These are phyloP conservation scores for Trametes cingulata DNA, from an alignment of 768 basidiomycete species.

Conservation along the genomic window DNA sequence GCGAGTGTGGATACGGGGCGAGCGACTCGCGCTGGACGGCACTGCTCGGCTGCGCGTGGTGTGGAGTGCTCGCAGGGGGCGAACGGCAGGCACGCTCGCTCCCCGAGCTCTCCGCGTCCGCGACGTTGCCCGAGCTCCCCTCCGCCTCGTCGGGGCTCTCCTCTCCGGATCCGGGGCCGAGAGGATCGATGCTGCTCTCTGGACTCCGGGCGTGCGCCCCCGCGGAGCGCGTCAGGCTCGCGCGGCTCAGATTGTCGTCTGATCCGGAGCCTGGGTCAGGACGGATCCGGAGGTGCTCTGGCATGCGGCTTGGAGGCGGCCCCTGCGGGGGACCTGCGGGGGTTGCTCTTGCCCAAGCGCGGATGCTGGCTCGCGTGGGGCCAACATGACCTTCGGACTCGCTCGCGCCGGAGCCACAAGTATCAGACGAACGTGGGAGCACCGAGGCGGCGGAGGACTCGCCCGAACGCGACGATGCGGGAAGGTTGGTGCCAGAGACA, in stretches of 20 bases:
- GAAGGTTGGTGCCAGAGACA: neutral
- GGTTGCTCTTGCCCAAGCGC: slow-evolving; percentile 16
- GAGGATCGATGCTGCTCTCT: neutral
- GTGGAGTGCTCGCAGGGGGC: neutral
- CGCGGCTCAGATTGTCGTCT: neutral
- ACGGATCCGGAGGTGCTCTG: no score
- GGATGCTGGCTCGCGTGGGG: slow-evolving; percentile 18
- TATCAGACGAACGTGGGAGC: neutral
- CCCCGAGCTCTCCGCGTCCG: slow-evolving; percentile 10
- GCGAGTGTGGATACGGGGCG: neutral
- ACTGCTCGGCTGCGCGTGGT: no score
- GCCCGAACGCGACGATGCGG: neutral
- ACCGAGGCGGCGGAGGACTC: neutral
- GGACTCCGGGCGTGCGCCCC: neutral
- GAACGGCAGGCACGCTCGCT: neutral
- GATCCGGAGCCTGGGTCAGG: no score
- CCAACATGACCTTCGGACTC: slow-evolving; percentile 7
- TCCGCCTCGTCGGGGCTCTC: neutral
- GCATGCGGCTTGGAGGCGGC: neutral
- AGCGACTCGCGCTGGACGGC: neutral
- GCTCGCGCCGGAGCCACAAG: neutral
- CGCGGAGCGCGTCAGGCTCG: slow-evolving; percentile 5
- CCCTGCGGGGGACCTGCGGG: slow-evolving; percentile 7
- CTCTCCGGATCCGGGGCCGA: neutral
- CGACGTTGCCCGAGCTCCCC: slow-evolving; percentile 13